phyloP scores from a whole-genome alignment of 2,329 filamentous ascomycete species.

The Purpureocillium takamizusanense region DNA sequence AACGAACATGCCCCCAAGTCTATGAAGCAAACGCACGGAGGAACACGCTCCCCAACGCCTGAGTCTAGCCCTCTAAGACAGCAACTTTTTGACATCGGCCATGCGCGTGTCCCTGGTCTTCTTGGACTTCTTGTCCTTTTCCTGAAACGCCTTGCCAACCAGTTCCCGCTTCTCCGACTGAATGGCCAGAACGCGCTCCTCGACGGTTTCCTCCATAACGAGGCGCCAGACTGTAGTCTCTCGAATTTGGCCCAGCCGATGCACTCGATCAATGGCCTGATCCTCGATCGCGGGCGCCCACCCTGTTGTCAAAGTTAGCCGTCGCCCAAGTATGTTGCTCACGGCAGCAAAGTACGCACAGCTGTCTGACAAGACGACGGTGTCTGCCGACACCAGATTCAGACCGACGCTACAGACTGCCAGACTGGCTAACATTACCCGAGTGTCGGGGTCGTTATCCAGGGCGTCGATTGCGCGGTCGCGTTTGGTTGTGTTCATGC shows the following conservation, averaged over 20 bases:
- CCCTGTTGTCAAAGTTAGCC: slow-evolving; percentile 33
- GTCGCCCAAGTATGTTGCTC: background rate
- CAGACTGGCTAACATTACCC: slow-evolving; percentile 73
- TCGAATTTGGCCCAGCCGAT: slow-evolving; percentile 73
- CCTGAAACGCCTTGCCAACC: slow-evolving; percentile 70
- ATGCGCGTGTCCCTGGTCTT: slow-evolving; percentile 49
- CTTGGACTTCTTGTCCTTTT: slow-evolving; percentile 45
- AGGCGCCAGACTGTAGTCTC: slow-evolving; percentile 73
- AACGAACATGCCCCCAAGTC: no score
- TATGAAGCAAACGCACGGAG: background rate
- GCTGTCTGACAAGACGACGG: slow-evolving; percentile 72
- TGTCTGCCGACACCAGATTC: slow-evolving; percentile 78
- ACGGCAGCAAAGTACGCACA: slow-evolving; percentile 35
- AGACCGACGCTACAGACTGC: slow-evolving; percentile 78
- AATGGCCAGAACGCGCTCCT: slow-evolving; percentile 70
- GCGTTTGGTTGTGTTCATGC: slow-evolving; percentile 61
- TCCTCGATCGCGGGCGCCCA: slow-evolving; percentile 92
- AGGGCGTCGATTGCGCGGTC: slow-evolving; percentile 63
- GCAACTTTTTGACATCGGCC: slow-evolving; percentile 43
- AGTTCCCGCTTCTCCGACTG: slow-evolving; percentile 72
- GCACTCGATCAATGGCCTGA: slow-evolving; percentile 81
- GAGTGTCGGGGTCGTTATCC: slow-evolving; percentile 56
- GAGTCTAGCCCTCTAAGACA: slow-evolving; percentile 23
- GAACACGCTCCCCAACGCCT: background rate
- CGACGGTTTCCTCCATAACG: slow-evolving; percentile 71